phyloP scores from a whole-genome alignment of 345 rosid species.

The Eucalyptus viminalis region DNA sequence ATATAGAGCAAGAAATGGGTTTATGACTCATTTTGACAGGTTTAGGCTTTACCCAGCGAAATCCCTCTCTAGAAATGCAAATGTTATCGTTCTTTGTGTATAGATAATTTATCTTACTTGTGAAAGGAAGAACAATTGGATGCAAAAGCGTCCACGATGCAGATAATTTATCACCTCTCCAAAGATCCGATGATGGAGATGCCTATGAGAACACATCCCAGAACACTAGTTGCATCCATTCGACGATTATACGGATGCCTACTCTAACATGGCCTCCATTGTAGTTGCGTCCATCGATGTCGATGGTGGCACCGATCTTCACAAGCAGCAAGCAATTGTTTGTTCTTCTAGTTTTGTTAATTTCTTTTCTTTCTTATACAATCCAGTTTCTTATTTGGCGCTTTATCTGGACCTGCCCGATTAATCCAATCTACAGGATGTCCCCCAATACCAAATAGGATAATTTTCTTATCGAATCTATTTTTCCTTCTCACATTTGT shows the following conservation, averaged over 20 bases:
- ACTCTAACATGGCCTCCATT: neutral
- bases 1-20: neutral
- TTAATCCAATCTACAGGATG: neutral
- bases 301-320: neutral
- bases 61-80: neutral
- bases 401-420: neutral
- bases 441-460: neutral
- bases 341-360: neutral
- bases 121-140: neutral
- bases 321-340: neutral
- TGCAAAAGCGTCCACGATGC: neutral
- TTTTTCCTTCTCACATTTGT: neutral
- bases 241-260: neutral
- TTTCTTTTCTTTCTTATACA: neutral
- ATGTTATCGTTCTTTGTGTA: neutral
- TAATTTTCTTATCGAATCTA: too few species aligned
- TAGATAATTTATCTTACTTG: neutral
- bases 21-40: neutral
- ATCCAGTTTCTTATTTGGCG: neutral
- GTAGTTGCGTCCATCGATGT: neutral
- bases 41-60: neutral
- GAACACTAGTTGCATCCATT: neutral
- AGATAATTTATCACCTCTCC: neutral
- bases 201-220: neutral
- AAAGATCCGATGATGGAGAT: neutral